Conservation (phyloP, 2,329 filamentous ascomycete genomes). For the Nigrospora osmanthi region DNA sequence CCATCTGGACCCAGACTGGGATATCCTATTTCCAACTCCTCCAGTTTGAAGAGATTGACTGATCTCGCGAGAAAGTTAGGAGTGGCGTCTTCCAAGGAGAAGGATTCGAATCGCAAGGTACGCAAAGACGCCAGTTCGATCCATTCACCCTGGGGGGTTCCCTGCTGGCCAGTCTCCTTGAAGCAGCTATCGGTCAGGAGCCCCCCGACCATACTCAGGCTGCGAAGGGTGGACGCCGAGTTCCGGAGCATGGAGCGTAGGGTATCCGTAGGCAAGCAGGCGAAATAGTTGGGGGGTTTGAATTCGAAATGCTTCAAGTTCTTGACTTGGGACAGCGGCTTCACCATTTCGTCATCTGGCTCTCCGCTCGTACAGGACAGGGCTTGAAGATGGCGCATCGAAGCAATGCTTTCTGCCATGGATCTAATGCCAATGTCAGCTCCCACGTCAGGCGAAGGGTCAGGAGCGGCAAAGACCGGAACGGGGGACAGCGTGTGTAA, state of each 20-base stretch:
- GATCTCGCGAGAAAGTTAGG: no score
- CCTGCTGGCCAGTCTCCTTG: background rate
- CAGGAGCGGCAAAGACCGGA: background rate
- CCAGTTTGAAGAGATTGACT: no score
- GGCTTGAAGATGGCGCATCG: conserved; percentile 2
- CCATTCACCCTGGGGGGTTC: background rate
- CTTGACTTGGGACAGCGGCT: conserved; percentile 1
- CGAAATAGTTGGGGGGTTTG: background rate
- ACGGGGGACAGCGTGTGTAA: background rate
- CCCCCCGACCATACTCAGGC: background rate
- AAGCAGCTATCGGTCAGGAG: background rate
- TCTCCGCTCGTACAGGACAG: background rate
- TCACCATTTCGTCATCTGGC: background rate
- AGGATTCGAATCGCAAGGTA: no score
- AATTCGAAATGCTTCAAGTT: background rate
- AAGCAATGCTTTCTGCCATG: conserved; percentile 1
- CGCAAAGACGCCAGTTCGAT: no score
- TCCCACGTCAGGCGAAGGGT: background rate
- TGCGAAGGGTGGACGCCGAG: conserved; percentile 2
- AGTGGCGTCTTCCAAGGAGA: no score
- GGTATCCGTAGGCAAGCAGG: background rate
- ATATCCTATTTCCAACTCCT: background rate
- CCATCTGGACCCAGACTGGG: background rate
- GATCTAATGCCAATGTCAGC: background rate
- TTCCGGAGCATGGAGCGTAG: background rate